Base-by-base conservation (phyloP, 148 eudicot genomes). In the Chenopodium suecicum region DNA sequence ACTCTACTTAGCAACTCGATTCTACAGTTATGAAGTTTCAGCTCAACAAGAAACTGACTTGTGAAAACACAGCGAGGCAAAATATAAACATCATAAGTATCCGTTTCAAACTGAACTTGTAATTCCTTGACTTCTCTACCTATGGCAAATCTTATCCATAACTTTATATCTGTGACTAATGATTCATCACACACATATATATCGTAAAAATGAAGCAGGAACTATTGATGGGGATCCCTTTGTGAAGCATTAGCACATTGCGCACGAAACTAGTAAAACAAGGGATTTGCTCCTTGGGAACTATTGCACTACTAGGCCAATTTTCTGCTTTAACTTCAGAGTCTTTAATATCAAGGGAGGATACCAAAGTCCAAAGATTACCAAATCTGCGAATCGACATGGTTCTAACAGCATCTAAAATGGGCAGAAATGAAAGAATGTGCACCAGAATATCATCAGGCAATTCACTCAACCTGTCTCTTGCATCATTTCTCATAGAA, bases 311-410 rank as follows among this genome's bases (percentile, higher is more conserved):
- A 48, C 52, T 48, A 67, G 16, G 7, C 9, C 2, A 52, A 29
- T 20, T 29, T 48, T 58, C 9, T 31, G 32, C 32, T 0, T 2
- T 17, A 2, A 31, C 32, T 31, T 31, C 32, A 31, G 32, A 1
- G 2, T 41, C 48, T 34, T 66, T 22, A 41, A 78, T 46, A 4
- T 47, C 11, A 50, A 69, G 64, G 60, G 47, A n/a, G 13, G 64
- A 75, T n/a, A 79, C 12, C 74, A 69, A 4, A 67, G 80, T 67
- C 80, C 80, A 78, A 27, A 78, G 73, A n/a, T 78, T 48, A 10
- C 80, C 73, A 34, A 78, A 78, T 17, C 62, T 72, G 37, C 63
- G 80, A 68, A 78, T 8, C 3, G 67, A 47, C 4, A 78, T 19
- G 10, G 80, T 78, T 67, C 41, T 44, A 78, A 78, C 80, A 9